Evolutionary conservation across 2,329 filamentous ascomycete genomes (phyloP), one percentile per base, ranked within the genome.

Genomic region (Cladophialophora yegresii): DNA sequence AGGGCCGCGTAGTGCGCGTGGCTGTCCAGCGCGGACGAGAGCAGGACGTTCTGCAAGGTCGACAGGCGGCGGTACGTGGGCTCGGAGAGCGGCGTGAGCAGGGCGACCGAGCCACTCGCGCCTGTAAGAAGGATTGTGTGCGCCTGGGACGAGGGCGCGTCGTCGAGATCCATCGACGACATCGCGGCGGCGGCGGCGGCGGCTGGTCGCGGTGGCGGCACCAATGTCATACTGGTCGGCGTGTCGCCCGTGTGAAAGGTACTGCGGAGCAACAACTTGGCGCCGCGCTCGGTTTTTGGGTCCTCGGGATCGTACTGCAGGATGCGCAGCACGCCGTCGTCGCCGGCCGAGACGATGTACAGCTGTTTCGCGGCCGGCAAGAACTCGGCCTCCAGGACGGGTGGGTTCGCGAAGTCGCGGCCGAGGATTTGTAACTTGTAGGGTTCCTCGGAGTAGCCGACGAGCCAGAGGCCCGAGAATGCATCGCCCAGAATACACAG

Each of bases 301-400:
- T 98, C 93, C 74, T 98, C 93, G 0, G 95, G 95, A 73, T 98
- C 93, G 73, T 95, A 99, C 77, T 98, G 91, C 68, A 98, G 79
- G 54, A 97, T 84, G 74, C 97, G 92, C 47, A 99, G 78, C 71
- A 95, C 92, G 67, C 90, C 90, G 71, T 96, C 89, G 40, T 89
- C 87, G 75, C 98, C 93, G 12, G 89, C 87, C 5, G 91, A 89
- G 47, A 97, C 81, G 69, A 99, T 88, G 73, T 89, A 91, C 12
- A 99, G 81, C 64, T 92, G 88, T 62, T 90, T 87, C 7, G 91
- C 91, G 71, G 93, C 89, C 0, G 95, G 95, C 7, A 99, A 79
- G 72, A 99, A 93, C 64, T 98, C 93, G 1, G 91, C 91, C 5
- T 89, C 85, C 36, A 96, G 77, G 22, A 96, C 86, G 72, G 95